Evolutionary conservation across 1,139 yeast species (phyloP).

Genomic region (Suhomyces panamericanus): DNA sequence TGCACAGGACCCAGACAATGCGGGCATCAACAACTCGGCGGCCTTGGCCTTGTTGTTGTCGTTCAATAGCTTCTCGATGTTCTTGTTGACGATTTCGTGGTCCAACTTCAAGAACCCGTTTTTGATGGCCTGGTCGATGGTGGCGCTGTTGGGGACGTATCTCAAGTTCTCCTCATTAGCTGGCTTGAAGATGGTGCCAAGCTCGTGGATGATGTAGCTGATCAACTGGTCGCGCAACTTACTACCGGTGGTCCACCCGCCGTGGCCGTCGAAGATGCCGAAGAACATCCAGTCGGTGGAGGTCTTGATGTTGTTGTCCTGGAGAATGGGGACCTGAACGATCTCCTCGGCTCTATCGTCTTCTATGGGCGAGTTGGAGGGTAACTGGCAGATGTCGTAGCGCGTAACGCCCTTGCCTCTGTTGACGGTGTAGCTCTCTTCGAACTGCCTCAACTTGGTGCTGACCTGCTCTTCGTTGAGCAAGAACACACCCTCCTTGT

Average conservation of each 20-base stretch:
- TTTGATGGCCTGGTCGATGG: conserved; percentile 77
- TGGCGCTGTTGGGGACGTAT: conserved; percentile 61
- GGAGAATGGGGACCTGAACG: conserved; percentile 73
- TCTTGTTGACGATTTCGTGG: conserved; percentile 78
- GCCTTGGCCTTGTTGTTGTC: conserved; percentile 62
- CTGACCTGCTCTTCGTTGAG: conserved; percentile 77
- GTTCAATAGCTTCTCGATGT: conserved; percentile 66
- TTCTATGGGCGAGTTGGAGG: conserved; percentile 92
- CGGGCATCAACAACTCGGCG: conserved; percentile 83
- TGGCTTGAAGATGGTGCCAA: conserved; percentile 66
- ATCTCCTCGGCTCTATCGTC: conserved; percentile 89
- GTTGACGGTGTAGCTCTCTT: conserved; percentile 77
- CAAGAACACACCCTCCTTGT: conserved; percentile 45
- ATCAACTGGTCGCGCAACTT: conserved; percentile 79
- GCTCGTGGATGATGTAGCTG: conserved; percentile 71
- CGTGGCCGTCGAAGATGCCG: conserved; percentile 96
- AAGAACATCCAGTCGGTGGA: conserved; percentile 91
- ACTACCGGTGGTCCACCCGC: conserved; percentile 92
- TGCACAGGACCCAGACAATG: conserved; percentile 94
- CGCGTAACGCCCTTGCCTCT: conserved; percentile 91
- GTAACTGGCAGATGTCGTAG: conserved; percentile 85
- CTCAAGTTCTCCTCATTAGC: conserved; percentile 49
- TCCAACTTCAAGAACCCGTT: conserved; percentile 82
- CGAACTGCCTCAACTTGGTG: conserved; percentile 64
- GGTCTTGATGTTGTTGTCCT: conserved; percentile 51